These are phyloP conservation scores for Claviceps pazoutovae DNA, from an alignment of 2,329 filamentous ascomycete species.

Conservation along the genomic window DNA sequence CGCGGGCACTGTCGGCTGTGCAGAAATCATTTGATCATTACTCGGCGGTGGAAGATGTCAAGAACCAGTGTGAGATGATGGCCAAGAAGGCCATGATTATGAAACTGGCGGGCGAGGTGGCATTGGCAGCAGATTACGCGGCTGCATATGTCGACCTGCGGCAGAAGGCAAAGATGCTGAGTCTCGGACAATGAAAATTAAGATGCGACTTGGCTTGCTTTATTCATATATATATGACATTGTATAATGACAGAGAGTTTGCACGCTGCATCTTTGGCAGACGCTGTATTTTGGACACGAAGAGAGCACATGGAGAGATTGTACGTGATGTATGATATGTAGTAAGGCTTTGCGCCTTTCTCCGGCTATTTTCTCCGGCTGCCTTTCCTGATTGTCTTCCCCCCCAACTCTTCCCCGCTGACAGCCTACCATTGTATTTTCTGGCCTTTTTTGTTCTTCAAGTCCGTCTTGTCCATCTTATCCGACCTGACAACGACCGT, in stretches of 20 bases:
- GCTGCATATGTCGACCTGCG: conserved; percentile 48
- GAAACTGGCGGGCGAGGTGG: conserved; percentile 51
- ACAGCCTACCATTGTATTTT: conserved; percentile 22
- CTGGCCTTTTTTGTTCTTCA: conserved; percentile 25
- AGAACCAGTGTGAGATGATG: conserved; percentile 64
- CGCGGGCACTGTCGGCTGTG: conserved; percentile 44
- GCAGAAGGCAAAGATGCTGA: conserved; percentile 21
- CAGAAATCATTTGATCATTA: conserved; percentile 52
- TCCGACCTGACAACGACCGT: conserved; percentile 9
- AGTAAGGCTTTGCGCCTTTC: not conserved
- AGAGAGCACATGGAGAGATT: not conserved
- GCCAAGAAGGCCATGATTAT: conserved; percentile 71
- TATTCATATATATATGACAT: not conserved
- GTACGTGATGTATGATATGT: not conserved
- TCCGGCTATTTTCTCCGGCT: not conserved
- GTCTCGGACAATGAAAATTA: conserved; percentile 9
- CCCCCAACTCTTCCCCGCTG: not conserved
- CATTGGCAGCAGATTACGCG: conserved; percentile 51
- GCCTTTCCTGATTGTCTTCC: no score
- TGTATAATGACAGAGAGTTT: not conserved
- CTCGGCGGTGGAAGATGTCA: conserved; percentile 47
- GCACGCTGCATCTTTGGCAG: not conserved
- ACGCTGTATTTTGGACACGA: not conserved
- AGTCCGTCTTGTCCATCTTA: conserved; percentile 14
- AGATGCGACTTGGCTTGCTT: not conserved